Evolutionary conservation across 2,329 filamentous ascomycete genomes (phyloP), one percentile per base, ranked within the genome.

Genomic region (Aspergillus intermedius): DNA sequence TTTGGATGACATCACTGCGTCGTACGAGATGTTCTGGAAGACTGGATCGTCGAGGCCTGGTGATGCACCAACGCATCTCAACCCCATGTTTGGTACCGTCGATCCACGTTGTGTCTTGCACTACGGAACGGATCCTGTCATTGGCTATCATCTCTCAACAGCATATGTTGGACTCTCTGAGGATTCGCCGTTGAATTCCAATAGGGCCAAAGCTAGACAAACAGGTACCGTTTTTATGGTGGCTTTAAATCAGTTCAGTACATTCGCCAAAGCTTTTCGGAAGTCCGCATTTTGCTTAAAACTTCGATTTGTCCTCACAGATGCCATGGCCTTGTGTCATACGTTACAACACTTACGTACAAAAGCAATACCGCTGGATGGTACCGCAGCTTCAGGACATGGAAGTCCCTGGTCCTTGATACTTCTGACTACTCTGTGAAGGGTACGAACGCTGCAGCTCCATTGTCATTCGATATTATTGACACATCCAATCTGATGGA

Each of bases 111-210:
- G 17, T 5, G 52, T 65, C 2, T 62, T 82, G 23, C 74, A 78
- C 49, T 75, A 77, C 56, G 70, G 66, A 4, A 71, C 70, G 3
- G 69, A 83, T 50, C 80, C 81, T 0, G 52, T 81, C 0, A 56
- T 76, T 5, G 75, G 79, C 1, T 84, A 78, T 49, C 80, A 84
- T 60, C 68, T 83, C n/a, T 76, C 77, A 2, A 64, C 71, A 1
- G 76, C 73, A 2, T 72, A 69, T 49, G 77, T 74, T 1, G 72
- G 75, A 0, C 59, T 77, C 19, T 45, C 41, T 5, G 17, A 5
- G 17, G 8, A 40, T 1, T 40, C 37, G 3, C 37, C 17, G 2
- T 12, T 40, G 17, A 40, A 40, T 2, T 4, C 17, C 2, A 5
- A 40, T 40, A 19, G 3, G 17, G 4, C n/a, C n/a, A 40, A 21